A percentile compares a stretch with the other conserved stretches of the same genome.
Evolutionary conservation across 2,329 filamentous ascomycete species (phyloP).

Genomic region (Tricladium varicosporioides): DNA sequence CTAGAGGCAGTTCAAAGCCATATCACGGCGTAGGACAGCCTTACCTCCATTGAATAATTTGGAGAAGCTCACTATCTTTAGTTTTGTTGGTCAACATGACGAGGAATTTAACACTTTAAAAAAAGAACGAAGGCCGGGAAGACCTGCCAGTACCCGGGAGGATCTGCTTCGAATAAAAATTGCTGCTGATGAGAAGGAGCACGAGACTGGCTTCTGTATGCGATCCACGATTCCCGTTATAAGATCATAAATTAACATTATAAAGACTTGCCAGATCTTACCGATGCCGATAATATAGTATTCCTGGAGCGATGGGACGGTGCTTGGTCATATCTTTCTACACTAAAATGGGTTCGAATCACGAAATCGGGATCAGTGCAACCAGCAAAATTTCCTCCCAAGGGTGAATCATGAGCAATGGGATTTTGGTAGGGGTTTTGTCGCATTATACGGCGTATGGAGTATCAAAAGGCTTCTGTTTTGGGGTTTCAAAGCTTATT

Average conservation of each 20-base stretch:
- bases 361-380: constrained; percentile 61
- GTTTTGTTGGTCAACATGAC: constrained; percentile 66
- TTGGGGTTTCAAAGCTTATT: neutral
- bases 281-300: constrained; percentile 60
- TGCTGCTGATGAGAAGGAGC: constrained; percentile 72
- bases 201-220: constrained; percentile 77
- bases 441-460: constrained; percentile 18
- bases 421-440: constrained; percentile 10
- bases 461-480: constrained; percentile 14
- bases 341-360: constrained; percentile 74
- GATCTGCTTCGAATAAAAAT: constrained; percentile 73
- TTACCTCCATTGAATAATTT: constrained; percentile 37
- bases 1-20: constrained; percentile 57
- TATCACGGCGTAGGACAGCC: constrained; percentile 54
- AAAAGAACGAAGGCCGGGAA: constrained; percentile 70
- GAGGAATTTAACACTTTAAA: constrained; percentile 67
- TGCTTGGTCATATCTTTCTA: constrained; percentile 77
- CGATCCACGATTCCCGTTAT: constrained; percentile 17
- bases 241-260: constrained; percentile 12
- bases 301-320: constrained; percentile 75
- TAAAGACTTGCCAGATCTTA: constrained; percentile 71
- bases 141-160: constrained; percentile 75
- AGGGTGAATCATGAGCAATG: constrained; percentile 39
- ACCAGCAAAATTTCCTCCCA: constrained; percentile 77
- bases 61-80: constrained; percentile 36